Percentiles rank a stretch among this genome's conserved stretches.
These are phyloP conservation scores for Rehmannia glutinosa DNA, from an alignment of 257 asterid species.

Conservation along the genomic window DNA sequence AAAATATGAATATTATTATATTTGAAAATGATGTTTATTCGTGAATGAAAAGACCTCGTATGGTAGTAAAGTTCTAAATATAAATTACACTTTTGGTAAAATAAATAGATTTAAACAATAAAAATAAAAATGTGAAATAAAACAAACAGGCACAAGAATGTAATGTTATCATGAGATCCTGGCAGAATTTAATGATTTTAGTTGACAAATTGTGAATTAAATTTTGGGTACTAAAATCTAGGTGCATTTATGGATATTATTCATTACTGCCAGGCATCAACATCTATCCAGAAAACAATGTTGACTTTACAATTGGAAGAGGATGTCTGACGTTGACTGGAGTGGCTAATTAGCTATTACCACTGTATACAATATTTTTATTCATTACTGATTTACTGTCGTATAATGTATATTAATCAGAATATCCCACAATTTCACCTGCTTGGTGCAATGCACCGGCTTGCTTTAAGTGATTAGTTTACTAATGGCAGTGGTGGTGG, in stretches of 20 bases:
- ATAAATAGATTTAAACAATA: too few species aligned
- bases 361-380: background rate
- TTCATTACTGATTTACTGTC: too few species aligned
- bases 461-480: background rate
- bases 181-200: conserved; percentile 13
- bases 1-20: too few species aligned
- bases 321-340: background rate
- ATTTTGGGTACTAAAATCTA: too few species aligned
- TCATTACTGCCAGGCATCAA: background rate
- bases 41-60: too few species aligned
- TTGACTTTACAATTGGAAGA: conserved; percentile 14
- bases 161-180: background rate
- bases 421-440: too few species aligned
- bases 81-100: too few species aligned
- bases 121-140: too few species aligned
- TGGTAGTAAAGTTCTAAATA: too few species aligned
- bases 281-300: background rate
- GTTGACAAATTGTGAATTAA: conserved; percentile 9
- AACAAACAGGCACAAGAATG: too few species aligned
- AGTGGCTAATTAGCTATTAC: background rate
- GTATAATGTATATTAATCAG: too few species aligned
- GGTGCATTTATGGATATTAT: conserved; percentile 11
- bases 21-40: too few species aligned
- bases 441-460: background rate
- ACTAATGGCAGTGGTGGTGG: background rate